Percentiles rank a stretch among this genome's conserved stretches.
Conservation (phyloP, 352 stramenopile genomes). For the Phytophthora tentaculata region DNA sequence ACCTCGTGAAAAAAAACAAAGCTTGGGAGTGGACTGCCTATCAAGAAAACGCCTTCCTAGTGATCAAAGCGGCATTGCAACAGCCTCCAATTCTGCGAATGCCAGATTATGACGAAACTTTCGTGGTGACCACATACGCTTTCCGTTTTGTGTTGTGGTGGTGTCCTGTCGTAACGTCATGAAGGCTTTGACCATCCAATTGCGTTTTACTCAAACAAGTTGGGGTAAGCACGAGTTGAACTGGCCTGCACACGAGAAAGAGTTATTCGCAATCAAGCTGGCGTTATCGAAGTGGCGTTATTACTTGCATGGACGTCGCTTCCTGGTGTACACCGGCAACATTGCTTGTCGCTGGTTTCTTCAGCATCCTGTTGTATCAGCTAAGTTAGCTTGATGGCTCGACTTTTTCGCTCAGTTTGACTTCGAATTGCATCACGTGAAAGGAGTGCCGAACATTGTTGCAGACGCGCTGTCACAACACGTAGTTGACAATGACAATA, state of each 20-base stretch:
- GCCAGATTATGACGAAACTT: not conserved
- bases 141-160: not conserved
- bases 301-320: not conserved
- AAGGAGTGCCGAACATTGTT: not conserved
- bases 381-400: not conserved
- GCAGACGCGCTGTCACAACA: not conserved
- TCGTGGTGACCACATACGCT: not conserved
- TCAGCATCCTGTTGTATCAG: no score
- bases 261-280: constrained; percentile 5
- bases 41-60: not conserved
- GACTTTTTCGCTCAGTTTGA: constrained; percentile 3
- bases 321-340: not conserved
- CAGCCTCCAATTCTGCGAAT: not conserved
- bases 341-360: not conserved
- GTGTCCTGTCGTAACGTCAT: not conserved
- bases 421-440: not conserved
- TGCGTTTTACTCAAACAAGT: constrained; percentile 1
- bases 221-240: not conserved
- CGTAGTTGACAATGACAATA: no score
- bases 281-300: not conserved
- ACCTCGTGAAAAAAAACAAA: not conserved
- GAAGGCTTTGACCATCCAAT: not conserved
- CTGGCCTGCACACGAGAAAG: no score
- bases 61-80: not conserved
- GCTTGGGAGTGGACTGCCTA: not conserved